Conservation (phyloP, 495 filamentous ascomycete species). For the Aspergillus mulundensis region DNA sequence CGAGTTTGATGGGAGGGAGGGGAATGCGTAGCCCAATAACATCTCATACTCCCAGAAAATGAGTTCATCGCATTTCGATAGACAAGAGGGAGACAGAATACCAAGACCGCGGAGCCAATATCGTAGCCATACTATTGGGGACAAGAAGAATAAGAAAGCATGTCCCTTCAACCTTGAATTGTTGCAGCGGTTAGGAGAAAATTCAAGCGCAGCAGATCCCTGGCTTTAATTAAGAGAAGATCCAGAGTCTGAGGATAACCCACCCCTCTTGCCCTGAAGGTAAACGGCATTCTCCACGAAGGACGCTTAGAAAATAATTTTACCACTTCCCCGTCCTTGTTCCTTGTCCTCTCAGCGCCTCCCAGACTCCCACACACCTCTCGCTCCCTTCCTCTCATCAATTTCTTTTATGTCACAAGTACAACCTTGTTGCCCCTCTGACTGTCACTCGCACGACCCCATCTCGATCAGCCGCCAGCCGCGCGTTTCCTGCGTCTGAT, state of each 20-base stretch:
- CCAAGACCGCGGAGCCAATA: constrained; percentile 14
- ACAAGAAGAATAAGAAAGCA: constrained; percentile 8
- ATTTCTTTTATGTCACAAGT: constrained; percentile 52
- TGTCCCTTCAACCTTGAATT: not conserved
- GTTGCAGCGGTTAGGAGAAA: constrained; percentile 9
- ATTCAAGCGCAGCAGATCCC: constrained; percentile 10
- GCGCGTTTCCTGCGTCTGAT: constrained; percentile 44
- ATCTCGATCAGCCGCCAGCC: constrained; percentile 33
- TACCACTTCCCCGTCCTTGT: constrained; percentile 35
- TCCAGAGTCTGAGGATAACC: not conserved
- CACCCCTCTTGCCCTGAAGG: constrained; percentile 11
- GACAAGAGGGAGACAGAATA: constrained; percentile 4
- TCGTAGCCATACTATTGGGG: constrained; percentile 12
- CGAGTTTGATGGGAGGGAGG: not conserved
- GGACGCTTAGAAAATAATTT: constrained; percentile 44
- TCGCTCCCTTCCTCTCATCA: constrained; percentile 27
- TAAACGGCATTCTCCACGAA: constrained; percentile 15
- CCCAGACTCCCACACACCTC: constrained; percentile 15
- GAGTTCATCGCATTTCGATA: not conserved
- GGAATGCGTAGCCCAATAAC: not conserved
- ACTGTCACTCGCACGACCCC: constrained; percentile 32
- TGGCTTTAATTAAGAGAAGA: constrained; percentile 13
- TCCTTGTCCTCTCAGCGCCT: constrained; percentile 25
- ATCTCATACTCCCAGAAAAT: not conserved
- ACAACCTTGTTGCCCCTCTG: constrained; percentile 17